Percentiles rank a stretch among this genome's conserved stretches.
These are phyloP conservation scores for Colletotrichum sp. DNA, from an alignment of 2,329 filamentous ascomycete genomes.

Conservation along the genomic window DNA sequence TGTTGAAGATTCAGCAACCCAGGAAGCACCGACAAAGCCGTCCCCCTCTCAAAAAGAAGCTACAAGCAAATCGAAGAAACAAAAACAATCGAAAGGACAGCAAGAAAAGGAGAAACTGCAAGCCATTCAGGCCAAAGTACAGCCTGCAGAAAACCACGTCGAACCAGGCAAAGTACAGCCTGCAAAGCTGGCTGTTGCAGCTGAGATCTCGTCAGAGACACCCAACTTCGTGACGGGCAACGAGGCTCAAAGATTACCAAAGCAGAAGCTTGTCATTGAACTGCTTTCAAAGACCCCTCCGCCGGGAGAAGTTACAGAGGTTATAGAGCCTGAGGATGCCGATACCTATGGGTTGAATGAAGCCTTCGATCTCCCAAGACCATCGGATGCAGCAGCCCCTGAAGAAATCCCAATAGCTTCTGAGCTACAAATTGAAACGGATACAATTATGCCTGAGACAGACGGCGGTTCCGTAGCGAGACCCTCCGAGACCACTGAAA, in stretches of 20 bases:
- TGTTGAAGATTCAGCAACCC: neutral
- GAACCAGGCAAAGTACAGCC: neutral
- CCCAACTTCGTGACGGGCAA: neutral
- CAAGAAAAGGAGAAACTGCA: neutral
- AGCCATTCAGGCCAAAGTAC: neutral
- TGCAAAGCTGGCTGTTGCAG: neutral
- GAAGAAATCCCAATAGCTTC: too few relatives aligned
- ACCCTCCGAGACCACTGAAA: neutral
- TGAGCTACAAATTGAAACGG: neutral
- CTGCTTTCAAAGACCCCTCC: neutral
- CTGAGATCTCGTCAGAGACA: neutral
- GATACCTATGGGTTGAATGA: neutral
- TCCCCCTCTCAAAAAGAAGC: neutral
- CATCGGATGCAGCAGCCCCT: neutral
- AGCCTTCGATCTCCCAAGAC: neutral
- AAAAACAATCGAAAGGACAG: neutral
- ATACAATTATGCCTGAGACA: neutral
- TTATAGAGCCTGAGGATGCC: conserved; percentile 1
- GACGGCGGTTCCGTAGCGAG: neutral
- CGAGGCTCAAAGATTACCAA: neutral
- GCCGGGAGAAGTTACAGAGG: neutral
- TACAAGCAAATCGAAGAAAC: neutral
- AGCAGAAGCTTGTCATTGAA: neutral
- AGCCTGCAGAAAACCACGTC: neutral
- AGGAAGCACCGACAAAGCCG: neutral